Percentiles rank a stretch among this genome's conserved stretches.
phyloP scores from a whole-genome alignment of 2,329 filamentous ascomycete genomes.

The Xylariaceae sp. region DNA sequence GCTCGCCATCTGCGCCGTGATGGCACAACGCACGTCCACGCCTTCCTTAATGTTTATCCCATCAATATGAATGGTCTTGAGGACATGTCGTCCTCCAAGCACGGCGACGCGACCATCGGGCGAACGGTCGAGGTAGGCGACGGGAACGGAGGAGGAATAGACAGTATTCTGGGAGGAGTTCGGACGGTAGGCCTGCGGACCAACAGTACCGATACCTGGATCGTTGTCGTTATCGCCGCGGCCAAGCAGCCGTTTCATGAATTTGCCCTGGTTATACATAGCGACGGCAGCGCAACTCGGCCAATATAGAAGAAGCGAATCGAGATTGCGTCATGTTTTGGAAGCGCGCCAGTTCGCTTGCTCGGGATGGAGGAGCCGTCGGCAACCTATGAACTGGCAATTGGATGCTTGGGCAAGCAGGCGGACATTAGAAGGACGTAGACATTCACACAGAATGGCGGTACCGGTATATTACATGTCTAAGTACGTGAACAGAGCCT shows the following conservation, averaged over 20 bases:
- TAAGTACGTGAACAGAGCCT: not conserved
- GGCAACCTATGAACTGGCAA: not conserved
- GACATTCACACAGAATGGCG: not conserved
- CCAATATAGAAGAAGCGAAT: slow-evolving; percentile 19
- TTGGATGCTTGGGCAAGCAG: not conserved
- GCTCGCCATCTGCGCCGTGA: slow-evolving; percentile 45
- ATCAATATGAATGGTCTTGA: slow-evolving; percentile 56
- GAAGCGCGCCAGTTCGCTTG: not conserved
- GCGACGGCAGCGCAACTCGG: slow-evolving; percentile 24
- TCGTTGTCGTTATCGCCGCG: slow-evolving; percentile 46
- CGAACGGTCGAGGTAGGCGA: slow-evolving; percentile 54
- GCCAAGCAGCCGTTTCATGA: slow-evolving; percentile 58
- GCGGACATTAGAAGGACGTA: not conserved
- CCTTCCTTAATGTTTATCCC: slow-evolving; percentile 50
- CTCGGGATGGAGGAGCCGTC: not conserved
- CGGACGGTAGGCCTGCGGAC: slow-evolving; percentile 44
- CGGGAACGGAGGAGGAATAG: slow-evolving; percentile 47
- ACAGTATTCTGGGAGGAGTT: slow-evolving; percentile 51
- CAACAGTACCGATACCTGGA: slow-evolving; percentile 40
- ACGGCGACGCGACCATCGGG: slow-evolving; percentile 52
- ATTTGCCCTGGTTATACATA: slow-evolving; percentile 52
- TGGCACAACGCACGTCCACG: slow-evolving; percentile 52
- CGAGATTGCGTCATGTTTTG: slow-evolving; percentile 27
- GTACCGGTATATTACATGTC: not conserved
- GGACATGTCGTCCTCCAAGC: slow-evolving; percentile 54